Evolutionary conservation across 257 asterid genomes (phyloP).

Genomic region (Anisodus acutangulus): DNA sequence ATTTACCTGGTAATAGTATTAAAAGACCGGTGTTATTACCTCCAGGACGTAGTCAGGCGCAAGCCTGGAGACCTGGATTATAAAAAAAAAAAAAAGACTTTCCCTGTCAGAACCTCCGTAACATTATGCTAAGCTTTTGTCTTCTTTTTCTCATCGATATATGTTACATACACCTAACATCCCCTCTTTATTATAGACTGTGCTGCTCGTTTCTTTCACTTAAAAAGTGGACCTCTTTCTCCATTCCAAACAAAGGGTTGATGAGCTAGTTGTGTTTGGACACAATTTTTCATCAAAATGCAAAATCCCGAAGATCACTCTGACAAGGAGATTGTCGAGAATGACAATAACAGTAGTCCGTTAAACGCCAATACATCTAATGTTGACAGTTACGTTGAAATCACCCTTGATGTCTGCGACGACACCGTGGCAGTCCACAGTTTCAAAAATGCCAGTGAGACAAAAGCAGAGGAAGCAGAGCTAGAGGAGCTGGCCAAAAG

Average conservation of each 20-base stretch:
- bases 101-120: not conserved
- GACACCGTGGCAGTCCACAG: conserved; percentile 35
- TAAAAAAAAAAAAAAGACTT: too few relatives aligned
- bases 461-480: conserved; percentile 34
- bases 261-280: too few relatives aligned
- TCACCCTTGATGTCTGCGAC: conserved; percentile 38
- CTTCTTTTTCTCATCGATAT: conserved; percentile 4
- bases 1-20: too few relatives aligned
- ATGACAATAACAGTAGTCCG: not conserved
- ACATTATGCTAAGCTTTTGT: not conserved
- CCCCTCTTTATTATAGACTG: too few relatives aligned
- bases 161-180: not conserved
- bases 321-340: not conserved
- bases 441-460: conserved; percentile 28
- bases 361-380: not conserved
- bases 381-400: conserved; percentile 36
- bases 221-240: too few relatives aligned
- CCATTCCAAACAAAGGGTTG: too few relatives aligned
- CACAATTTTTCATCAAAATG: not conserved
- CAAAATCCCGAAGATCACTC: not conserved
- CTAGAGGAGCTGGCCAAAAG: conserved; percentile 22
- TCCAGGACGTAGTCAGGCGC: too few relatives aligned
- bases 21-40: too few relatives aligned
- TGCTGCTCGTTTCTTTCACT: too few relatives aligned
- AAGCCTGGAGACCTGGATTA: too few relatives aligned